phyloP scores from a whole-genome alignment of 768 basidiomycete species.

The Scleroderma bovista region DNA sequence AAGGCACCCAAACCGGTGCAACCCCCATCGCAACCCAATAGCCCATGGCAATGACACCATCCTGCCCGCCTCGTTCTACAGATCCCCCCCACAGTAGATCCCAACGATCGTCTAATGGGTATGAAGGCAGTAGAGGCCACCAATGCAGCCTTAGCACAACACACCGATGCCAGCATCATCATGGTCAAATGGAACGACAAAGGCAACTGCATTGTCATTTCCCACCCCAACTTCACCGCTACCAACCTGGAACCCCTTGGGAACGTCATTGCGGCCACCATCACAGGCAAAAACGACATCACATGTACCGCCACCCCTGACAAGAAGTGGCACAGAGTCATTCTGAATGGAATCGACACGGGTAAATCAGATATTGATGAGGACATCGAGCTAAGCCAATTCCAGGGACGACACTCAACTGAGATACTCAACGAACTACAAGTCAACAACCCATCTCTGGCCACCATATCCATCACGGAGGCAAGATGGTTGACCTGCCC shows the following conservation, averaged over 20 bases:
- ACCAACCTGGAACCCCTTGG: neutral
- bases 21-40: no score
- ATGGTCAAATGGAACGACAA: neutral
- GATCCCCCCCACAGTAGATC: neutral
- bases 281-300: no score
- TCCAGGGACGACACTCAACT: neutral
- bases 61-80: neutral
- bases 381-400: neutral
- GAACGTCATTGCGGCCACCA: neutral
- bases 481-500: neutral
- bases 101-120: neutral
- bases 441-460: neutral
- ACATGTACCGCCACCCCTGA: neutral
- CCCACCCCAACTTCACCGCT: neutral
- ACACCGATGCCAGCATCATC: neutral
- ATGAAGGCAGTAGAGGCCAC: neutral
- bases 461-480: neutral
- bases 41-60: neutral
- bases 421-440: neutral
- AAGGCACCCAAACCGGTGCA: no score
- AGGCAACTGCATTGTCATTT: neutral
- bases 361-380: neutral
- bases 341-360: neutral
- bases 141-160: neutral
- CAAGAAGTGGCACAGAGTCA: neutral